These are phyloP conservation scores for Cercospora nicotianae DNA, from an alignment of 2,329 filamentous ascomycete species.

Conservation along the genomic window DNA sequence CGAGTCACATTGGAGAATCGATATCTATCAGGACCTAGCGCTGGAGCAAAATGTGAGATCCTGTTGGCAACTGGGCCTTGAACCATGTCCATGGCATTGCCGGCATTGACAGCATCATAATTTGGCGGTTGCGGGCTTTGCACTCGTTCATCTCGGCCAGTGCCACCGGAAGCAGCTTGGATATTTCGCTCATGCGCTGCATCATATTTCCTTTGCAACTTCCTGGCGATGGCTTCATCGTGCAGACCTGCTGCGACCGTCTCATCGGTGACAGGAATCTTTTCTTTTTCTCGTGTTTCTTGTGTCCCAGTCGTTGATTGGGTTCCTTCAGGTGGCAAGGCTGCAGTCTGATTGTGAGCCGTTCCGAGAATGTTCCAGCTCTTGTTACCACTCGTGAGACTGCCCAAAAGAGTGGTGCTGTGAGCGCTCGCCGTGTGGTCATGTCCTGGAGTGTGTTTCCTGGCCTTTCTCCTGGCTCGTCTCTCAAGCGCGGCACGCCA, in stretches of 20 bases:
- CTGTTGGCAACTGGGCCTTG: slow-evolving; percentile 5
- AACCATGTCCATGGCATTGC: slow-evolving; percentile 10
- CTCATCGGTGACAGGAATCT: slow-evolving; percentile 9
- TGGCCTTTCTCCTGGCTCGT: slow-evolving; percentile 7
- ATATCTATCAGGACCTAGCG: slow-evolving; percentile 7
- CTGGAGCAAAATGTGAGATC: slow-evolving; percentile 11
- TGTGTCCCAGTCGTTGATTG: background rate
- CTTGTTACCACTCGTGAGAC: slow-evolving; percentile 9
- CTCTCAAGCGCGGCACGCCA: slow-evolving; percentile 10
- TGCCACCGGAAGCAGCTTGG: background rate
- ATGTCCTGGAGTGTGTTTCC: background rate
- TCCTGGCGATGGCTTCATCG: slow-evolving; percentile 7
- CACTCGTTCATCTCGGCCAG: slow-evolving; percentile 1
- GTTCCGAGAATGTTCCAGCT: slow-evolving; percentile 6
- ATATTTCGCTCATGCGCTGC: slow-evolving; percentile 11
- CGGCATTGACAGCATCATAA: slow-evolving; percentile 9
- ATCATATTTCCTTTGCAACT: slow-evolving; percentile 11
- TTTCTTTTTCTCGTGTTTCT: slow-evolving; percentile 6
- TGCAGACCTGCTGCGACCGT: slow-evolving; percentile 8
- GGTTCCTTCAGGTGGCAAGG: background rate
- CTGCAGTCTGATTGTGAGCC: background rate
- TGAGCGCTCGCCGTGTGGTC: background rate
- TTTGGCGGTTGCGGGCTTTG: slow-evolving; percentile 10
- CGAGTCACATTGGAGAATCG: slow-evolving; percentile 8
- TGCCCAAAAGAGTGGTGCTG: slow-evolving; percentile 13